phyloP scores from a whole-genome alignment of 1,284 basidiomycete genomes.

The Naganishia liquefaciens region DNA sequence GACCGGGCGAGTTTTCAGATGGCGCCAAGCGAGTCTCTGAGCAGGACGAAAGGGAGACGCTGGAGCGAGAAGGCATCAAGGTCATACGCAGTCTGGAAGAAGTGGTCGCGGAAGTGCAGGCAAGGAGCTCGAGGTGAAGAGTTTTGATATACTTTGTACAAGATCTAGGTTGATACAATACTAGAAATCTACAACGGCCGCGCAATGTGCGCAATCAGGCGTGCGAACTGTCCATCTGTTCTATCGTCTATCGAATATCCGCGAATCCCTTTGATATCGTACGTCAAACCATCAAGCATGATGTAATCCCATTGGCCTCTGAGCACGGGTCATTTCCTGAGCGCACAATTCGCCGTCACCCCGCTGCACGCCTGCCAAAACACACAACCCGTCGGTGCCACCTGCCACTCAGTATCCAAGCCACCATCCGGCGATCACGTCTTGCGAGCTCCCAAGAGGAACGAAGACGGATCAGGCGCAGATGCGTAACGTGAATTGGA shows the following conservation, averaged over 20 bases:
- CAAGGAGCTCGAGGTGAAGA: constrained; percentile 27
- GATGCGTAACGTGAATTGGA: not conserved
- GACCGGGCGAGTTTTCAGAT: constrained; percentile 50
- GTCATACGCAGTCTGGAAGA: constrained; percentile 40
- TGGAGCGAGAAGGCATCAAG: constrained; percentile 36
- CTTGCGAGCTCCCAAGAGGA: constrained; percentile 13
- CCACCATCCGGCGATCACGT: constrained; percentile 24
- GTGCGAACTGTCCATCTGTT: constrained; percentile 24
- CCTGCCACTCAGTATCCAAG: not conserved
- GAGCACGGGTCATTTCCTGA: no score
- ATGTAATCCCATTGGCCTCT: no score
- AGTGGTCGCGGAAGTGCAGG: constrained; percentile 40
- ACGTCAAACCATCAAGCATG: not conserved
- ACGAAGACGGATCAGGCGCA: constrained; percentile 26
- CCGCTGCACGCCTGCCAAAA: no score
- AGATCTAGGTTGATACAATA: constrained; percentile 10
- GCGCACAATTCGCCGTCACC: no score
- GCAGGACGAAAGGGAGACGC: constrained; percentile 39
- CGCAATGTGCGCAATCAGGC: constrained; percentile 3
- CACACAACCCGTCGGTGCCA: not conserved
- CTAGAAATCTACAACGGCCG: constrained; percentile 1
- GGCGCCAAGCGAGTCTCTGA: constrained; percentile 44
- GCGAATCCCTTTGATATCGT: not conserved
- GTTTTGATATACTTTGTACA: constrained; percentile 2
- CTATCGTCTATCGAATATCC: constrained; percentile 11